phyloP scores from a whole-genome alignment of 1,284 basidiomycete species.

The Ustilago loliicola region DNA sequence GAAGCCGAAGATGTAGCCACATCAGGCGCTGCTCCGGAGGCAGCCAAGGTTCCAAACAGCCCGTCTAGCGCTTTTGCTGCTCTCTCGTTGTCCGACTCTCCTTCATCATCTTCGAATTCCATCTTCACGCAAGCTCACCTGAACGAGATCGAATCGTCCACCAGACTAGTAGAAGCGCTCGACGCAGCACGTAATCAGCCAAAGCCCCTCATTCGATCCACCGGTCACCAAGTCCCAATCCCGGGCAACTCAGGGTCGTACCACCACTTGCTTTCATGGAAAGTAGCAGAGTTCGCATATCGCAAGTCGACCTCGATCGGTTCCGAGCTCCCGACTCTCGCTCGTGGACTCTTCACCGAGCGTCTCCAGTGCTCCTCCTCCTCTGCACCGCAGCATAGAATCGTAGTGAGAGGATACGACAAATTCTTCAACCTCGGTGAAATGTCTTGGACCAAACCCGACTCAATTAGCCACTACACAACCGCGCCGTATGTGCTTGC shows the following conservation, averaged over 20 bases:
- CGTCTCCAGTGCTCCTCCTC: constrained; percentile 8
- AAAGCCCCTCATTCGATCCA: constrained; percentile 57
- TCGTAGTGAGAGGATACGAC: constrained; percentile 93
- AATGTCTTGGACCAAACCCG: constrained; percentile 85
- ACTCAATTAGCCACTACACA: constrained; percentile 74
- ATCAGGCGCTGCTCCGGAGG: neutral
- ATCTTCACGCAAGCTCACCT: constrained; percentile 21
- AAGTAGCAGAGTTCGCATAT: constrained; percentile 68
- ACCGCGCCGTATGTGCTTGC: constrained; percentile 87
- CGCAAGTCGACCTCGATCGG: constrained; percentile 59
- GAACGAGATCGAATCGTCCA: constrained; percentile 26
- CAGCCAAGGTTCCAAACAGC: constrained; percentile 36
- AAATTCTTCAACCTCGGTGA: constrained; percentile 99
- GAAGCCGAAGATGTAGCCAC: neutral
- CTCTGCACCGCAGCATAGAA: constrained; percentile 74
- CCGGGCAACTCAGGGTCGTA: neutral
- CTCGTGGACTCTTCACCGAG: constrained; percentile 67
- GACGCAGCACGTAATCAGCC: constrained; percentile 24
- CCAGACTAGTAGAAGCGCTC: constrained; percentile 43
- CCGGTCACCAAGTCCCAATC: constrained; percentile 27
- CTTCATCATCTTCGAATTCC: constrained; percentile 11
- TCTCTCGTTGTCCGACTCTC: constrained; percentile 29
- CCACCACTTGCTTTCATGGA: constrained; percentile 63
- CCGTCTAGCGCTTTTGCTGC: constrained; percentile 40
- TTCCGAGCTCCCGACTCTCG: constrained; percentile 65